These are phyloP conservation scores for Amylocarpus encephaloides DNA, from an alignment of 2,329 filamentous ascomycete species.

Conservation along the genomic window DNA sequence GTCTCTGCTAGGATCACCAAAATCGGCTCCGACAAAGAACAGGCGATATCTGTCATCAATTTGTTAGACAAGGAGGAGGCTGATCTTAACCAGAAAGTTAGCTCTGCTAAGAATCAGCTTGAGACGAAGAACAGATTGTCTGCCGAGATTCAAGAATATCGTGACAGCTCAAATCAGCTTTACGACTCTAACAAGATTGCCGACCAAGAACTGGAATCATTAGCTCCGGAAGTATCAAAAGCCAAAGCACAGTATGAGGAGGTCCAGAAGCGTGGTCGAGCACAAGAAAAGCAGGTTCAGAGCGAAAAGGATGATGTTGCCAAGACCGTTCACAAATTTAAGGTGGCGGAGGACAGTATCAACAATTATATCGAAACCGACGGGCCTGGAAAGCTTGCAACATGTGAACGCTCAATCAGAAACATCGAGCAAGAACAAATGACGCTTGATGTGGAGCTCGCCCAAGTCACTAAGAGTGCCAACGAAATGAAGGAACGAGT, in stretches of 20 bases:
- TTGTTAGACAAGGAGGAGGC: constrained; percentile 70
- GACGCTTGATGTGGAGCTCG: constrained; percentile 61
- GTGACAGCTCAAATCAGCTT: constrained; percentile 60
- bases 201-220: constrained; percentile 66
- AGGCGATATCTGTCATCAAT: constrained; percentile 60
- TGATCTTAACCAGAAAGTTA: constrained; percentile 68
- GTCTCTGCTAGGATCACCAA: constrained; percentile 60
- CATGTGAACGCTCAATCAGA: constrained; percentile 63
- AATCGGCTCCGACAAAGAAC: constrained; percentile 64
- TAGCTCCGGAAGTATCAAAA: constrained; percentile 70
- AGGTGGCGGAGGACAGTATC: constrained; percentile 70
- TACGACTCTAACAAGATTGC: constrained; percentile 61
- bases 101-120: constrained; percentile 63
- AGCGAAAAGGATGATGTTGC: constrained; percentile 65
- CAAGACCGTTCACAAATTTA: constrained; percentile 70
- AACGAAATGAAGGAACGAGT: constrained; percentile 74
- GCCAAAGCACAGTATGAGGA: constrained; percentile 74
- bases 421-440: constrained; percentile 60
- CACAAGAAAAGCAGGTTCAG: constrained; percentile 65
- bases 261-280: constrained; percentile 61
- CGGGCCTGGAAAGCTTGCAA: constrained; percentile 64
- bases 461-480: constrained; percentile 58
- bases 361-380: constrained; percentile 70
- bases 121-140: constrained; percentile 72
- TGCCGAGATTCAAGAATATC: constrained; percentile 66